Evolutionary conservation across 306 rosid genomes (phyloP).

Genomic region (Betula pendula): DNA sequence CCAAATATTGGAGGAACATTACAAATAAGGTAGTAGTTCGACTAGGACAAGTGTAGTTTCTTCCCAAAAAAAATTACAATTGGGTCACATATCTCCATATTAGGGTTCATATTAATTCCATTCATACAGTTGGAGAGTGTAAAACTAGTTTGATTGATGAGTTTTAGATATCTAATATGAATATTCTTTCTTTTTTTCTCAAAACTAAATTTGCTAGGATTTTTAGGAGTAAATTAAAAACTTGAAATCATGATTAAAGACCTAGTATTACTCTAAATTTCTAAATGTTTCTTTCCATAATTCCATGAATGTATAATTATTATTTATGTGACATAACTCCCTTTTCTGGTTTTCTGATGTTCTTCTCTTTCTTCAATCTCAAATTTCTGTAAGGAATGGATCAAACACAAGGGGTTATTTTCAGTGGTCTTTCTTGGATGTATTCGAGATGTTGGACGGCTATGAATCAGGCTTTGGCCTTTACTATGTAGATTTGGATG

Average conservation of each 20-base stretch:
- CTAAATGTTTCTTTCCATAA: too few relatives aligned
- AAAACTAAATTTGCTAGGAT: not conserved
- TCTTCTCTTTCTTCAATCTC: too few relatives aligned
- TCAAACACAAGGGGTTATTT: constrained; percentile 45
- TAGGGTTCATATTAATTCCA: not conserved
- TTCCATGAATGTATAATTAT: not conserved
- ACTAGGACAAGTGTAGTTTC: too few relatives aligned
- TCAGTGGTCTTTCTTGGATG: constrained; percentile 48
- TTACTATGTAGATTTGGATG: constrained; percentile 37
- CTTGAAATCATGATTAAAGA: not conserved
- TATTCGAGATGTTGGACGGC: constrained; percentile 36
- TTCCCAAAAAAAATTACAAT: too few relatives aligned
- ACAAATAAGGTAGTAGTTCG: too few relatives aligned
- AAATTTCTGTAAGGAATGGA: constrained; percentile 33
- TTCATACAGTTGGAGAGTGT: not conserved
- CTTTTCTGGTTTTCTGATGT: not conserved
- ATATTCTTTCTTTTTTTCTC: not conserved
- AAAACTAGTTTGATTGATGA: not conserved
- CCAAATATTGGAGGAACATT: too few relatives aligned
- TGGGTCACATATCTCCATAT: too few relatives aligned
- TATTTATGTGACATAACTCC: not conserved
- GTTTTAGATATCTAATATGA: not conserved
- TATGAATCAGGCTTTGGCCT: constrained; percentile 31
- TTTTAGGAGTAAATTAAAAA: not conserved
- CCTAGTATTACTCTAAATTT: not conserved